phyloP scores from a whole-genome alignment of 176 grass and related monocot genomes.

The Zizania latifolia region DNA sequence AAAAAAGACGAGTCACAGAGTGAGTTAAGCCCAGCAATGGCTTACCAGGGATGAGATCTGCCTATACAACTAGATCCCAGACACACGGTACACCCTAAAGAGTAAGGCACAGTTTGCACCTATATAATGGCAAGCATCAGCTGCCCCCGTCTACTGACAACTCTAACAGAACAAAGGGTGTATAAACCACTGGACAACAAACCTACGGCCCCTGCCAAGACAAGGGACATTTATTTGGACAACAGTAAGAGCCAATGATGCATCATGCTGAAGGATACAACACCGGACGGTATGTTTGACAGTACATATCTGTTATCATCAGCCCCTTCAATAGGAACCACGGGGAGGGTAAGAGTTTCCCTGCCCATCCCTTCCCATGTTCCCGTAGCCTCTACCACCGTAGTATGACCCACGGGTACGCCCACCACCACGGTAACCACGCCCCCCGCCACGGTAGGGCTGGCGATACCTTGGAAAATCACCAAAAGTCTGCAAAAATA shows the following conservation, averaged over 20 bases:
- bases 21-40: too few species aligned
- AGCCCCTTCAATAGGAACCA: slow-evolving; percentile 33
- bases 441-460: slow-evolving; percentile 38
- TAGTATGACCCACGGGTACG: slow-evolving; percentile 53
- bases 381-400: slow-evolving; percentile 50
- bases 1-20: too few species aligned
- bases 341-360: slow-evolving; percentile 33
- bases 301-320: not conserved
- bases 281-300: slow-evolving; percentile 12
- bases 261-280: slow-evolving; percentile 24
- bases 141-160: slow-evolving; percentile 25
- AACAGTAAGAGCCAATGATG: slow-evolving; percentile 20
- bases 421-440: slow-evolving; percentile 53
- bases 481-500: slow-evolving; percentile 62
- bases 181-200: not conserved
- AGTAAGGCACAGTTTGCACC: slow-evolving; percentile 14
- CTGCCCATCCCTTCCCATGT: slow-evolving; percentile 31
- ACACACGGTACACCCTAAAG: not conserved
- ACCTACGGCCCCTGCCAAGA: not conserved
- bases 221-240: slow-evolving; percentile 40
- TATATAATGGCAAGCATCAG: slow-evolving; percentile 19
- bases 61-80: slow-evolving; percentile 48
- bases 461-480: slow-evolving; percentile 58
- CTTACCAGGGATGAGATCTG: too few species aligned
- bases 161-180: slow-evolving; percentile 19